Percentiles rank a stretch among this genome's conserved stretches.
phyloP scores from a whole-genome alignment of 257 asterid species.

The Solanum rostratum region DNA sequence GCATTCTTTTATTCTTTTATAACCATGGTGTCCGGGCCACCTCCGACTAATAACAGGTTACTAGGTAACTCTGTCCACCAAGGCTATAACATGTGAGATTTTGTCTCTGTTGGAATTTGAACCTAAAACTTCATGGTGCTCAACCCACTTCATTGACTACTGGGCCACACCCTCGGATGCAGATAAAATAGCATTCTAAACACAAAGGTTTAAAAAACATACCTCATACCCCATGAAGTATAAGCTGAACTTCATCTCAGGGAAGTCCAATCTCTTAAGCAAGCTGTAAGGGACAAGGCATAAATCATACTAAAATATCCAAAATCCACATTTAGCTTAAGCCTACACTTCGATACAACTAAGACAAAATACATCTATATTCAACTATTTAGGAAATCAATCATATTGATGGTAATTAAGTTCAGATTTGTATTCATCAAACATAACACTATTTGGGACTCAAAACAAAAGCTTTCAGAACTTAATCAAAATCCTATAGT shows the following conservation, averaged over 20 bases:
- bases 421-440: neutral
- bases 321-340: neutral
- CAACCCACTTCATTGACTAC: too few species aligned
- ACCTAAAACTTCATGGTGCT: too few species aligned
- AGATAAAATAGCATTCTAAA: neutral
- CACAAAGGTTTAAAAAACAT: neutral
- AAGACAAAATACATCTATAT: neutral
- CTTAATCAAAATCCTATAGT: neutral
- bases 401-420: neutral
- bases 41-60: too few species aligned
- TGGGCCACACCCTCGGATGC: too few species aligned
- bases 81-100: too few species aligned
- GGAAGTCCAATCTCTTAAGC: constrained; percentile 87
- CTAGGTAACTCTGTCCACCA: too few species aligned
- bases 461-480: neutral
- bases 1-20: neutral
- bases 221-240: constrained; percentile 92
- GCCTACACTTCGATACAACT: neutral
- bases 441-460: neutral
- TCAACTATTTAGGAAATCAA: neutral
- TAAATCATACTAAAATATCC: neutral
- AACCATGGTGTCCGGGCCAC: too few species aligned
- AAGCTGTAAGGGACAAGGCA: constrained; percentile 28
- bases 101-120: too few species aligned
- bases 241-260: constrained; percentile 65